Conservation (phyloP, 768 basidiomycete species). For the Exidia glandulosa region DNA sequence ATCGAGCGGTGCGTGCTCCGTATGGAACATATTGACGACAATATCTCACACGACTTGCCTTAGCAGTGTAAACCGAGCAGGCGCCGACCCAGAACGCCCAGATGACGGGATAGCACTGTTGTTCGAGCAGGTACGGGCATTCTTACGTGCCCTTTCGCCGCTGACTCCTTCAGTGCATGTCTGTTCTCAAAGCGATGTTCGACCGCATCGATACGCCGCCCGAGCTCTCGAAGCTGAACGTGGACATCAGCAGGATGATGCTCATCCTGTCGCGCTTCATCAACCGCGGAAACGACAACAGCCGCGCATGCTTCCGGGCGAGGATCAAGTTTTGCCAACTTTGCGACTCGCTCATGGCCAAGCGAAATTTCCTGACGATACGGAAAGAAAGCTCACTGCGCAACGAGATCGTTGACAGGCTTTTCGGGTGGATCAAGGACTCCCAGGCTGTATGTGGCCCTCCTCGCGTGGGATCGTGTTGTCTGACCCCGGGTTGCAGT, state of each 20-base stretch:
- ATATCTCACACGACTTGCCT: too few species aligned
- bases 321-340: conserved; percentile 68
- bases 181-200: conserved; percentile 66
- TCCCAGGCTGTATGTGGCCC: conserved; percentile 32
- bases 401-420: conserved; percentile 59
- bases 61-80: not conserved
- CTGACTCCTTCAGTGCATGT: conserved; percentile 42
- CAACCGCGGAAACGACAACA: conserved; percentile 35
- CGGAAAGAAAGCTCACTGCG: conserved; percentile 59
- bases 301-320: conserved; percentile 41
- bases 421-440: conserved; percentile 72
- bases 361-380: conserved; percentile 46
- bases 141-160: not conserved
- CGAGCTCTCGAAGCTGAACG: conserved; percentile 45
- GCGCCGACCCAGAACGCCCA: not conserved
- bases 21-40: not conserved
- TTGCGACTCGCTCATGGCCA: conserved; percentile 55
- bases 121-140: conserved; percentile 55
- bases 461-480: not conserved
- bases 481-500: not conserved
- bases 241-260: conserved; percentile 26
- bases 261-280: conserved; percentile 53
- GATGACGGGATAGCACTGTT: conserved; percentile 29
- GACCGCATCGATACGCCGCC: conserved; percentile 51
- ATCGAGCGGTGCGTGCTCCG: conserved; percentile 56